Percentiles rank a stretch among this genome's conserved stretches.
Evolutionary conservation across 179 eudicot species (phyloP).

Genomic region (Nepenthes alata): DNA sequence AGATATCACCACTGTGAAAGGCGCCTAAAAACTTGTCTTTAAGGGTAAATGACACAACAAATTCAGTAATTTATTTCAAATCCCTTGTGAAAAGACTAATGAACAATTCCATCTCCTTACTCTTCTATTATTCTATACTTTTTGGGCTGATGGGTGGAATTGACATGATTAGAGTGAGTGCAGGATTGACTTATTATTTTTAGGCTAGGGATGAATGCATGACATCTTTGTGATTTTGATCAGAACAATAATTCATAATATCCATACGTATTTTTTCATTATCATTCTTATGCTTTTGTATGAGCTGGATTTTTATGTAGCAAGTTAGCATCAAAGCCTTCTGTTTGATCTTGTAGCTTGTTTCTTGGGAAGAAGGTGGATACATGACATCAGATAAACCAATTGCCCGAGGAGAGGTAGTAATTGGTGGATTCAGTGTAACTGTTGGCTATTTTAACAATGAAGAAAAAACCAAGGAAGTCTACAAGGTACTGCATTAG

Average conservation of each 20-base stretch:
- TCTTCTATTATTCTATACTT: too few relatives aligned
- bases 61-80: too few relatives aligned
- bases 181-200: too few relatives aligned
- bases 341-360: slow-evolving; percentile 51
- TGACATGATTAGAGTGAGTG: too few relatives aligned
- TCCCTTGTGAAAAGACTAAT: too few relatives aligned
- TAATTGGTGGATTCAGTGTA: slow-evolving; percentile 73
- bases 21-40: too few relatives aligned
- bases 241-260: background rate
- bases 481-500: slow-evolving; percentile 45
- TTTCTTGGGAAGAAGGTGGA: slow-evolving; percentile 95
- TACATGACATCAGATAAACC: slow-evolving; percentile 69
- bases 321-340: background rate
- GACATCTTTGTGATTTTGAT: background rate
- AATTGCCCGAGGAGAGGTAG: slow-evolving; percentile 93
- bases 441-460: slow-evolving; percentile 80
- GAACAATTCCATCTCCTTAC: too few relatives aligned
- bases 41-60: too few relatives aligned
- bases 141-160: too few relatives aligned
- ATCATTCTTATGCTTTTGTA: background rate
- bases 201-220: too few relatives aligned
- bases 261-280: background rate
- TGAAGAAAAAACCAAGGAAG: slow-evolving; percentile 73
- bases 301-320: background rate
- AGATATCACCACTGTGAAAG: too few relatives aligned